Evolutionary conservation across 768 basidiomycete species (phyloP).

Genomic region (Rhizopogon vinicolor): DNA sequence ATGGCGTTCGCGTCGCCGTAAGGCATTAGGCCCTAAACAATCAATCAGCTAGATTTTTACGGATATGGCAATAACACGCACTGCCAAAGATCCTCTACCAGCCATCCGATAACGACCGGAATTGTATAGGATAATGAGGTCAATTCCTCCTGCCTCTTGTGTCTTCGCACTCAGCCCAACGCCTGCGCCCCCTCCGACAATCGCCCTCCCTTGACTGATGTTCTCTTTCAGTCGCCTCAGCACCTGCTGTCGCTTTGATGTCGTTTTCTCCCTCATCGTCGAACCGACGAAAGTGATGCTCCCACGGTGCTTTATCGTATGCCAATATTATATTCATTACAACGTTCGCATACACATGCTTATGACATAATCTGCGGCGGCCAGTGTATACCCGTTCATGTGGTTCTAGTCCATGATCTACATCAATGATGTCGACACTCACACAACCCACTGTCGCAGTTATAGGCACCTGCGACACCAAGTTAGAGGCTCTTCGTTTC

Average conservation of each 20-base stretch:
- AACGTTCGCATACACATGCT: neutral
- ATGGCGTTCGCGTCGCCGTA: conserved; percentile 24
- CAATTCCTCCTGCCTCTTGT: conserved; percentile 21
- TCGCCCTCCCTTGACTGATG: conserved; percentile 15
- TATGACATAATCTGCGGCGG: conserved; percentile 16
- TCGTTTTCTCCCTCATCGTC: conserved; percentile 1
- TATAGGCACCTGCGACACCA: conserved; percentile 25
- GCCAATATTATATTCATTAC: no score
- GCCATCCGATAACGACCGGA: conserved; percentile 27
- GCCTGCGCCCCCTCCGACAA: conserved; percentile 22
- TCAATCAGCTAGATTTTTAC: neutral
- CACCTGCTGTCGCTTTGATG: conserved; percentile 14
- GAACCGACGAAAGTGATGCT: neutral
- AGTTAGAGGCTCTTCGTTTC: conserved; percentile 18
- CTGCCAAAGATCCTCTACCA: conserved; percentile 25
- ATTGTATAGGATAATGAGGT: conserved; percentile 26
- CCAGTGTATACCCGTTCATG: neutral
- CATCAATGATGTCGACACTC: neutral
- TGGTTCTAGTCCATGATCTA: neutral
- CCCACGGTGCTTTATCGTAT: neutral
- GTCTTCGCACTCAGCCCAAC: conserved; percentile 22
- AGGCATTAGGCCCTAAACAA: conserved; percentile 20
- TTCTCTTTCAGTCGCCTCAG: conserved; percentile 10
- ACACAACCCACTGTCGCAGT: conserved; percentile 15
- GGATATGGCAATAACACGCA: conserved; percentile 6